Conservation (phyloP, 2,329 filamentous ascomycete genomes). For the Nemania sp. region DNA sequence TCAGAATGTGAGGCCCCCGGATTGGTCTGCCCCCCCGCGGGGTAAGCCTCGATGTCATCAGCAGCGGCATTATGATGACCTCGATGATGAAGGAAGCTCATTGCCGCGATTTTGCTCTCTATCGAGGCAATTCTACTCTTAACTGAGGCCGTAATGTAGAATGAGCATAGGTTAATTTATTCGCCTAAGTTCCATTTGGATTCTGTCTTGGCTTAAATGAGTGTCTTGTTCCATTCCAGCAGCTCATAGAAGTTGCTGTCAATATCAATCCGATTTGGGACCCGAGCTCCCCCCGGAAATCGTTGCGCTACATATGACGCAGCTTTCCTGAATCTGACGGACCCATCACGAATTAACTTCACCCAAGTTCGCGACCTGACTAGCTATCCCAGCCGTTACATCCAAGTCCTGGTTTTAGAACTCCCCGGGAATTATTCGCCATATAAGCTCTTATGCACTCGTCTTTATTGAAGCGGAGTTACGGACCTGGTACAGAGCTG, state of each 20-base stretch:
- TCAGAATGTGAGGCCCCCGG: not conserved
- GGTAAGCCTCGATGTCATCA: conserved; percentile 37
- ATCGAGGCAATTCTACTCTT: not conserved
- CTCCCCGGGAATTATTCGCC: too few species aligned
- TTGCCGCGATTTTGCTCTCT: conserved; percentile 15
- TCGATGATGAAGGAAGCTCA: conserved; percentile 31
- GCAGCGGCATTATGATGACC: conserved; percentile 23
- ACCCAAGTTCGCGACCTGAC: too few species aligned
- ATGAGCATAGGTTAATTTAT: not conserved
- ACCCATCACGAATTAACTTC: too few species aligned
- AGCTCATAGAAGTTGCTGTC: not conserved
- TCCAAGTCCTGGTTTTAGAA: too few species aligned
- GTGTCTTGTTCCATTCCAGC: too few species aligned
- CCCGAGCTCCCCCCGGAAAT: not conserved
- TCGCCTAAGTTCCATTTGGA: not conserved
- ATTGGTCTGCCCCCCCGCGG: conserved; percentile 25
- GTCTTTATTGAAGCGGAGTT: too few species aligned
- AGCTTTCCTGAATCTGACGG: too few species aligned
- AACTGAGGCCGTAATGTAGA: conserved; percentile 3
- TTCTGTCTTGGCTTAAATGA: not conserved
- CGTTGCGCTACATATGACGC: too few species aligned
- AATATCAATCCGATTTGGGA: too few species aligned
- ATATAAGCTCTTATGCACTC: too few species aligned
- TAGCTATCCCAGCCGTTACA: too few species aligned
- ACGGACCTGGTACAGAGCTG: too few species aligned